A percentile compares a stretch with the other conserved stretches of the same genome.
Evolutionary conservation across 2,329 filamentous ascomycete species (phyloP).

Genomic region (Falciphora oryzae): DNA sequence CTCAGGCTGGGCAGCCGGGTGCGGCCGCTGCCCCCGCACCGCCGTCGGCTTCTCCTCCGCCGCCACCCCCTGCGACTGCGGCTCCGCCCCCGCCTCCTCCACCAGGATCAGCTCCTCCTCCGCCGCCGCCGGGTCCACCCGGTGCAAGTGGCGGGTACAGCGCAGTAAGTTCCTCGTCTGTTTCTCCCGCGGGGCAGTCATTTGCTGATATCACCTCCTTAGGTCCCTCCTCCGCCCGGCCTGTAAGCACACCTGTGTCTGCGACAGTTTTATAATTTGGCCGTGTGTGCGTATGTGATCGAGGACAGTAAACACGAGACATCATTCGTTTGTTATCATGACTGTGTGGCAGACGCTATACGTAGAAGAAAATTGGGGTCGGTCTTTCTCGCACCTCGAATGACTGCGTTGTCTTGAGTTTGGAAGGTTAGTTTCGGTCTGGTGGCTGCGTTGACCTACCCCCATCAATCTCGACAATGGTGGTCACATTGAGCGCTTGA

Average conservation of each 20-base stretch:
- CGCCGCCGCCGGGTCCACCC: constrained; percentile 6
- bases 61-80: constrained; percentile 6
- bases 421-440: neutral
- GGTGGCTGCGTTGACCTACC: neutral
- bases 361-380: neutral
- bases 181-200: neutral
- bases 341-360: neutral
- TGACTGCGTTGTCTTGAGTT: neutral
- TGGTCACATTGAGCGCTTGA: too few relatives aligned
- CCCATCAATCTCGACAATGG: neutral
- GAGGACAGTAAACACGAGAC: neutral
- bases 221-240: constrained; percentile 8
- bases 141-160: constrained; percentile 7
- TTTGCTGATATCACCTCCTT: neutral
- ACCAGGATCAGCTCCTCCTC: constrained; percentile 5
- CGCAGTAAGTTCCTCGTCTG: neutral
- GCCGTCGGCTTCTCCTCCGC: constrained; percentile 1
- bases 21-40: neutral
- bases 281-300: neutral
- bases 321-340: neutral
- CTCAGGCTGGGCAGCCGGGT: constrained; percentile 5
- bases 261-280: neutral
- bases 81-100: constrained; percentile 8
- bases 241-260: neutral
- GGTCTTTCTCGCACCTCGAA: neutral